A percentile compares a stretch with the other conserved stretches of the same genome.
phyloP scores from a whole-genome alignment of 805 yeast species.

The Saccharomyces jurei region DNA sequence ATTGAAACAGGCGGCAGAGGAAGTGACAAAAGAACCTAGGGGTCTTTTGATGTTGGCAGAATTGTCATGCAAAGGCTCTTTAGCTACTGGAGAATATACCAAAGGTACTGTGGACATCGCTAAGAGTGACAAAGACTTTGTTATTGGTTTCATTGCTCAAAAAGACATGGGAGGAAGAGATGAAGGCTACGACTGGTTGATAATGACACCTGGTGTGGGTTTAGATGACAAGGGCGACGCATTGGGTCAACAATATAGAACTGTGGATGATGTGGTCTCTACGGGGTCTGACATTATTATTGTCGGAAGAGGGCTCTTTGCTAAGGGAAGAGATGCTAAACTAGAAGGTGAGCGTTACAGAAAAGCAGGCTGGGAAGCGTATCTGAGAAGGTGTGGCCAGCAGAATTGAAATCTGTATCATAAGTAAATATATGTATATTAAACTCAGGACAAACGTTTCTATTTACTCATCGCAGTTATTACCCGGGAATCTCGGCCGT shows the following conservation, averaged over 20 bases:
- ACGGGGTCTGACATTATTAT: slow-evolving; percentile 92
- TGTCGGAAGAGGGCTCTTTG: slow-evolving; percentile 97
- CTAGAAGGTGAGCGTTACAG: slow-evolving; percentile 84
- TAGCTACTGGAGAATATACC: slow-evolving; percentile 90
- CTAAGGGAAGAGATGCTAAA: slow-evolving; percentile 85
- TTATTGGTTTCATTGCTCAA: slow-evolving; percentile 95
- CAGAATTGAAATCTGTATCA: not conserved
- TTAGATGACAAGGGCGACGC: slow-evolving; percentile 93
- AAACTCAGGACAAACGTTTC: not conserved
- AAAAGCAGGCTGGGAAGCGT: slow-evolving; percentile 94
- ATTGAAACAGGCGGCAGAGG: slow-evolving; percentile 64
- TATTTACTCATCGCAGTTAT: not conserved
- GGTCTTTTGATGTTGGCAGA: slow-evolving; percentile 95
- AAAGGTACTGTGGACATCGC: slow-evolving; percentile 83
- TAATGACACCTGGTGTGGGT: slow-evolving; percentile 98
- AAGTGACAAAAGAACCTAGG: slow-evolving; percentile 67
- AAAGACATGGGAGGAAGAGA: slow-evolving; percentile 73
- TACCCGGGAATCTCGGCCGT: not conserved
- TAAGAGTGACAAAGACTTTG: slow-evolving; percentile 77
- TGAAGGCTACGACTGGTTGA: slow-evolving; percentile 89
- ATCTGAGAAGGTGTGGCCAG: slow-evolving; percentile 36
- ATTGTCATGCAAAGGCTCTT: slow-evolving; percentile 84
- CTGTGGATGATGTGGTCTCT: slow-evolving; percentile 74
- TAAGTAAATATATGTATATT: not conserved
- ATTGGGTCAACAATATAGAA: slow-evolving; percentile 92